phyloP scores from a whole-genome alignment of 352 stramenopile genomes.

The Pseudoperonospora humuli region DNA sequence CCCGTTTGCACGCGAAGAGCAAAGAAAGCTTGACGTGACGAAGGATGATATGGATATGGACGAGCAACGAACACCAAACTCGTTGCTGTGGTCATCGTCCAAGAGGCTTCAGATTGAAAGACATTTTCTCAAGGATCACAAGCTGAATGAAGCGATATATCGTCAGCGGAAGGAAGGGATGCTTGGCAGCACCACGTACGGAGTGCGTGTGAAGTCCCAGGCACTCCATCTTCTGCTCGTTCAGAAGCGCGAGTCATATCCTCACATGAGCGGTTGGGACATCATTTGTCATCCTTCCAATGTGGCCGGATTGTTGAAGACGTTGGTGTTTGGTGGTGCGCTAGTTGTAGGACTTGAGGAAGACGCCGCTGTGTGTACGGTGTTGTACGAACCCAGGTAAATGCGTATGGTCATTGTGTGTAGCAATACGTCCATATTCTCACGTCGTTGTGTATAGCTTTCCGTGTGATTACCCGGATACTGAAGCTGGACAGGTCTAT shows the following conservation, averaged over 20 bases:
- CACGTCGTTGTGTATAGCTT: slow-evolving; percentile 35
- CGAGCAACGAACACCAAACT: slow-evolving; percentile 21
- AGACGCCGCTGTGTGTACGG: slow-evolving; percentile 46
- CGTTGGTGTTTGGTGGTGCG: slow-evolving; percentile 51
- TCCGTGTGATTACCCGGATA: slow-evolving; percentile 71
- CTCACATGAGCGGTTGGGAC: slow-evolving; percentile 55
- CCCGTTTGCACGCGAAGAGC: neutral
- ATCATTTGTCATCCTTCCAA: slow-evolving; percentile 40
- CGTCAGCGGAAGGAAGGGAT: slow-evolving; percentile 17
- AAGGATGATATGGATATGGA: slow-evolving; percentile 4
- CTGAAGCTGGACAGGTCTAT: slow-evolving; percentile 40
- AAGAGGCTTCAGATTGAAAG: slow-evolving; percentile 26
- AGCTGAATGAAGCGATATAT: slow-evolving; percentile 44
- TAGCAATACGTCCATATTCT: neutral
- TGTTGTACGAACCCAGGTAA: slow-evolving; percentile 41
- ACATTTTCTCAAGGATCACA: slow-evolving; percentile 46
- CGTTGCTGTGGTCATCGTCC: slow-evolving; percentile 50
- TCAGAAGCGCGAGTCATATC: slow-evolving; percentile 32
- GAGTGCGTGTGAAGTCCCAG: slow-evolving; percentile 1
- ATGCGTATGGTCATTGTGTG: neutral
- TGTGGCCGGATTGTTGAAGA: slow-evolving; percentile 46
- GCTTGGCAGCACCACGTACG: neutral
- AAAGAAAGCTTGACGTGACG: neutral
- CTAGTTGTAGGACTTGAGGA: slow-evolving; percentile 72
- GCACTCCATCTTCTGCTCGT: slow-evolving; percentile 40